Percentiles rank a stretch among this genome's conserved stretches.
Conservation (phyloP, 345 rosid species). For the Lepidium aucheri region DNA sequence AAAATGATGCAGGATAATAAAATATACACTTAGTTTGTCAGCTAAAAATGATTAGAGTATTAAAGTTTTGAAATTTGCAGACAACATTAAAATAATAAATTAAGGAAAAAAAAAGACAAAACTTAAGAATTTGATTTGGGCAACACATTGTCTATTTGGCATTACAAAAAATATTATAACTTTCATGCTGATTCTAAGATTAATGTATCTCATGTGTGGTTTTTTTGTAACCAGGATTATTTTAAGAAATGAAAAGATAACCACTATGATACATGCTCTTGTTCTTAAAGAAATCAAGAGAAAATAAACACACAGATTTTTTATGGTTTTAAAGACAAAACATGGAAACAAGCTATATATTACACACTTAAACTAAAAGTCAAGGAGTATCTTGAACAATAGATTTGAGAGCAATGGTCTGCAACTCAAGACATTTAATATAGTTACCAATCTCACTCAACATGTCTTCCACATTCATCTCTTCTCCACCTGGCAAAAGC, state of each 20-base stretch:
- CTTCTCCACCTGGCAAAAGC: slow-evolving; percentile 36
- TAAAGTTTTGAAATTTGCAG: not conserved
- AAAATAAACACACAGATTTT: not conserved
- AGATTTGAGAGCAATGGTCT: slow-evolving; percentile 32
- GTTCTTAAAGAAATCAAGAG: not conserved
- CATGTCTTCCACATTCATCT: slow-evolving; percentile 34
- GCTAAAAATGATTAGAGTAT: slow-evolving; percentile 3
- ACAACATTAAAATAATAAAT: not conserved
- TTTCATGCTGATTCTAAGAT: not conserved
- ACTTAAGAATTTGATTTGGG: not conserved
- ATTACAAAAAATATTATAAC: too few relatives aligned
- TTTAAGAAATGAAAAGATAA: not conserved
- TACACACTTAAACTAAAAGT: slow-evolving; percentile 19
- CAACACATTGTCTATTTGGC: not conserved
- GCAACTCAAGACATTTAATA: slow-evolving; percentile 40
- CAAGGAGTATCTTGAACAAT: slow-evolving; percentile 24
- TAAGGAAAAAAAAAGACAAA: not conserved
- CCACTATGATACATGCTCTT: not conserved
- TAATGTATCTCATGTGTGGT: not conserved
- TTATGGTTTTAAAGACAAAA: not conserved
- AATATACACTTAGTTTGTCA: not conserved
- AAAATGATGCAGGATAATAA: not conserved
- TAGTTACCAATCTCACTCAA: slow-evolving; percentile 35
- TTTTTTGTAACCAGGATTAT: not conserved
- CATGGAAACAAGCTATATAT: slow-evolving; percentile 4